Evolutionary conservation across 1,284 basidiomycete genomes (phyloP).

Genomic region (Austroboletus novae-zelandiae): DNA sequence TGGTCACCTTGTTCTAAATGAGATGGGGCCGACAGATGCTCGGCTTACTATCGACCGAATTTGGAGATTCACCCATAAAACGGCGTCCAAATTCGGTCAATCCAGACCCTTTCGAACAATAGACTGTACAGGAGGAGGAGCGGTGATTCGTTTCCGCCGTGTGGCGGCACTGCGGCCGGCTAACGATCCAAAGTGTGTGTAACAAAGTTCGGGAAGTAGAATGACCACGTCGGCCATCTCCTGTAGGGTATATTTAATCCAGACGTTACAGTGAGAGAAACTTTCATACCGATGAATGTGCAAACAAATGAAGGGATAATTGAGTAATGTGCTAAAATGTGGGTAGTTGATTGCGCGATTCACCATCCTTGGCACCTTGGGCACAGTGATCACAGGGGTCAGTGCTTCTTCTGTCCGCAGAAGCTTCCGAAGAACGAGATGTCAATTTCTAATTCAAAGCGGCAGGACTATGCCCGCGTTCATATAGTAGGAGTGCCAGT

Average conservation of each 20-base stretch:
- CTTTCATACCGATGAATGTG: background rate
- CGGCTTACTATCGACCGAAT: background rate
- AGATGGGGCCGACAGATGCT: background rate
- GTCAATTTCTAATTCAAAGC: no score
- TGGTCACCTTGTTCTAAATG: background rate
- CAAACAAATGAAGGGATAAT: no score
- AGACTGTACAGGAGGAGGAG: background rate
- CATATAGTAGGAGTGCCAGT: no score
- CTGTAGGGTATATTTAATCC: background rate
- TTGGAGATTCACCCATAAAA: slow-evolving; percentile 1
- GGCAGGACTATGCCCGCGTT: no score
- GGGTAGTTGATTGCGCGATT: no score
- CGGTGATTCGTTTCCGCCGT: background rate
- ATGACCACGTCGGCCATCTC: background rate
- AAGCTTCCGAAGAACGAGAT: no score
- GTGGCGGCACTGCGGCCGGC: background rate
- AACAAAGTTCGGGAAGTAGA: background rate
- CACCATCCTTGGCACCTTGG: no score
- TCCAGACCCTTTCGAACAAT: background rate
- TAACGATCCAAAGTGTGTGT: background rate
- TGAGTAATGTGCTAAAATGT: no score
- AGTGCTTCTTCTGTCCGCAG: no score
- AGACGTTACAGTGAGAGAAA: no score
- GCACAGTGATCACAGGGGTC: no score
- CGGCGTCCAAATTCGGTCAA: background rate